A percentile compares a stretch with the other conserved stretches of the same genome.
These are phyloP conservation scores for Metschnikowia gelsemii DNA, from an alignment of 805 yeast species.

Conservation along the genomic window DNA sequence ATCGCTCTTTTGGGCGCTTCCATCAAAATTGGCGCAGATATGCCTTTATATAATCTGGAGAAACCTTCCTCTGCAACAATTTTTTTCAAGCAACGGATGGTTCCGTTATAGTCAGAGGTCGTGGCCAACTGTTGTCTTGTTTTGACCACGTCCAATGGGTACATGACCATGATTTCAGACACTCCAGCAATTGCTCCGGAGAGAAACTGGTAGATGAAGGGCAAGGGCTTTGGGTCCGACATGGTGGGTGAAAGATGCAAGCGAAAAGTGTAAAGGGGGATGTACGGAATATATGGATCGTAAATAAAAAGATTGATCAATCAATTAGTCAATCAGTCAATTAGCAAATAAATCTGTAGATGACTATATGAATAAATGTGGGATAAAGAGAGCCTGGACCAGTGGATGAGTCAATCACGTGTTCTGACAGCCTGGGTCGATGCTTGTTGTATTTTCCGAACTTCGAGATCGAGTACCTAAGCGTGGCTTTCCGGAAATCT, in stretches of 20 bases:
- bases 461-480: too few relatives aligned
- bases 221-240: constrained; percentile 47
- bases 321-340: not conserved
- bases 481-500: too few relatives aligned
- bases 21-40: constrained; percentile 94
- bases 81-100: constrained; percentile 78
- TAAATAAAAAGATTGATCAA: not conserved
- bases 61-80: constrained; percentile 86
- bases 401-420: too few relatives aligned
- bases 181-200: constrained; percentile 96
- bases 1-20: constrained; percentile 99
- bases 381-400: too few relatives aligned
- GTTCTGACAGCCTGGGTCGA: too few relatives aligned
- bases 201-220: constrained; percentile 86
- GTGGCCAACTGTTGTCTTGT: constrained; percentile 83
- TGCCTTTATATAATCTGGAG: constrained; percentile 84
- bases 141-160: constrained; percentile 95
- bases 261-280: not conserved
- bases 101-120: constrained; percentile 73
- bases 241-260: constrained; percentile 9
- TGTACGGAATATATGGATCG: not conserved
- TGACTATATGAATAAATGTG: too few relatives aligned
- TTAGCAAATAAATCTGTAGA: too few relatives aligned
- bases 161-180: constrained; percentile 92
- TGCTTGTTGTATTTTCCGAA: not conserved